Evolutionary conservation across 2,329 filamentous ascomycete genomes (phyloP).

Genomic region (Arthroderma sp.): DNA sequence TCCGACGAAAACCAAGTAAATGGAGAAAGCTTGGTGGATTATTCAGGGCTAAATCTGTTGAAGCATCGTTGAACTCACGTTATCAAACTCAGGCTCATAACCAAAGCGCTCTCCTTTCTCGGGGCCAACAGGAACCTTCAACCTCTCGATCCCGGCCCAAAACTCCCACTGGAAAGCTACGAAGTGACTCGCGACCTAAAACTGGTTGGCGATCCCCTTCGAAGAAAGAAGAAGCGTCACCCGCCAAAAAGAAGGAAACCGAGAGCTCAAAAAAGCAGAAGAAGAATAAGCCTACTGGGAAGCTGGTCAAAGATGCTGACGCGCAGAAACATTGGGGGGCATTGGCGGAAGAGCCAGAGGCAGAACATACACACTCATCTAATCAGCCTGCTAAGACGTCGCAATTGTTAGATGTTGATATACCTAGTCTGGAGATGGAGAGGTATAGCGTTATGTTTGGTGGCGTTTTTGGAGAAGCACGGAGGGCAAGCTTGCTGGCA

Average conservation of each 20-base stretch:
- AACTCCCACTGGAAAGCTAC: background rate
- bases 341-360: slow-evolving; percentile 4
- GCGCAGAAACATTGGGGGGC: slow-evolving; percentile 2
- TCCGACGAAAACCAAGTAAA: slow-evolving; percentile 28
- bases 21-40: slow-evolving; percentile 35
- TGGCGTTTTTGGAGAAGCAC: slow-evolving; percentile 46
- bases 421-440: slow-evolving; percentile 69
- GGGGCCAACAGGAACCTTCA: too few relatives aligned
- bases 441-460: slow-evolving; percentile 92
- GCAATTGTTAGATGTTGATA: slow-evolving; percentile 57
- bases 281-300: slow-evolving; percentile 3
- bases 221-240: background rate
- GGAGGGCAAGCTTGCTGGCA: slow-evolving; percentile 19
- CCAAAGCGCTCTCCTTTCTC: too few relatives aligned
- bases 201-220: background rate
- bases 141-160: too few relatives aligned
- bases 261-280: background rate
- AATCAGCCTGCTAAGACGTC: slow-evolving; percentile 2
- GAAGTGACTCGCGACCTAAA: background rate
- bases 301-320: slow-evolving; percentile 3
- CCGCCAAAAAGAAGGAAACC: background rate
- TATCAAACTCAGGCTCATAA: too few relatives aligned
- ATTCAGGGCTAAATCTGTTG: slow-evolving; percentile 24
- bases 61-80: slow-evolving; percentile 7
- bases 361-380: background rate